Evolutionary conservation across 352 stramenopile species (phyloP).

Genomic region (Phytophthora pistaciae): DNA sequence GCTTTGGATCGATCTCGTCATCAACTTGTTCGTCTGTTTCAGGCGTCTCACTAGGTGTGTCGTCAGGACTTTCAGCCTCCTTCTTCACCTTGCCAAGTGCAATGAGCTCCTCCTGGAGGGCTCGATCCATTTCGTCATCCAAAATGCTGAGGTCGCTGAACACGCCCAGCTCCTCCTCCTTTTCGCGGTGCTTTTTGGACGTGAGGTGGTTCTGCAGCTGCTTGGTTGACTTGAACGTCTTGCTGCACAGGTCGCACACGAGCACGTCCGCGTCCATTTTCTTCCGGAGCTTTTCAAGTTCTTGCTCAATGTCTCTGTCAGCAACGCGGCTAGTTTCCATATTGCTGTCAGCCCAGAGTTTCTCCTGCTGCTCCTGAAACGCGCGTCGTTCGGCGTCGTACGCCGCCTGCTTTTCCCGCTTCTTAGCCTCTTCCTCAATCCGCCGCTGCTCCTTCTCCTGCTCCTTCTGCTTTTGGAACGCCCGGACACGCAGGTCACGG

Average conservation of each 20-base stretch:
- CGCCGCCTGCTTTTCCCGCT: slow-evolving; percentile 64
- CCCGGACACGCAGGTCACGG: slow-evolving; percentile 75
- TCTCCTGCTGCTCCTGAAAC: slow-evolving; percentile 77
- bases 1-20: slow-evolving; percentile 21
- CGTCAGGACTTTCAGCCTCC: not conserved
- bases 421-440: slow-evolving; percentile 59
- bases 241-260: slow-evolving; percentile 83
- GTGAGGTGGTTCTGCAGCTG: slow-evolving; percentile 83
- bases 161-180: slow-evolving; percentile 76
- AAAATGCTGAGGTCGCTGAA: slow-evolving; percentile 60
- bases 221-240: slow-evolving; percentile 87
- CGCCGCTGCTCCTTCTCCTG: slow-evolving; percentile 61
- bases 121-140: slow-evolving; percentile 71
- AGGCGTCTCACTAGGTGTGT: not conserved
- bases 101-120: slow-evolving; percentile 65
- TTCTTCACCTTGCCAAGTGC: slow-evolving; percentile 44
- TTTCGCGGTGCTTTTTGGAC: slow-evolving; percentile 87
- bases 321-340: slow-evolving; percentile 57
- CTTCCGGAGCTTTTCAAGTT: slow-evolving; percentile 68
- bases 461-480: slow-evolving; percentile 75
- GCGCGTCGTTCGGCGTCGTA: slow-evolving; percentile 68
- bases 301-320: slow-evolving; percentile 67
- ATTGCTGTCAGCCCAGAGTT: slow-evolving; percentile 56
- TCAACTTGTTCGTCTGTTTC: slow-evolving; percentile 22
- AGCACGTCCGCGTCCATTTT: slow-evolving; percentile 79